Conservation (phyloP, 352 stramenopile genomes). For the Phytophthora europaea region DNA sequence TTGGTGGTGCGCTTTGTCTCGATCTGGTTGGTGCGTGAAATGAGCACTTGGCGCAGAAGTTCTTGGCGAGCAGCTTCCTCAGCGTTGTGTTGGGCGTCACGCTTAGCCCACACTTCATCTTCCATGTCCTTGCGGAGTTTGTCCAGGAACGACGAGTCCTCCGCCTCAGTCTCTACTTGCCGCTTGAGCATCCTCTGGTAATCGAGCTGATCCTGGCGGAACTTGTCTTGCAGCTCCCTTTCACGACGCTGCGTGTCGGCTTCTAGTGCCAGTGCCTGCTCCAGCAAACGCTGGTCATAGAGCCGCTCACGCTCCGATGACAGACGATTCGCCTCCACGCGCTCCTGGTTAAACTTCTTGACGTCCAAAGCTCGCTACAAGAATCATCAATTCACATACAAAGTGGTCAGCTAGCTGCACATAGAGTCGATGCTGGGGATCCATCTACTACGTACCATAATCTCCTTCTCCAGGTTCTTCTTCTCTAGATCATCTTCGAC, state of each 20-base stretch:
- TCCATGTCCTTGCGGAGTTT: conserved; percentile 88
- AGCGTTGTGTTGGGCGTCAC: conserved; percentile 73
- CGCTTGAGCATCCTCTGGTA: conserved; percentile 79
- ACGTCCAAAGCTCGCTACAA: conserved; percentile 70
- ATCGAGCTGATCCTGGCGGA: conserved; percentile 77
- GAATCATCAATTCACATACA: neutral
- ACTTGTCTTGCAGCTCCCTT: conserved; percentile 68
- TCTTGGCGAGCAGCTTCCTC: conserved; percentile 81
- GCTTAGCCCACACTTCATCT: conserved; percentile 79
- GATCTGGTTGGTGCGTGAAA: conserved; percentile 65
- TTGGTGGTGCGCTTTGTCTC: conserved; percentile 55
- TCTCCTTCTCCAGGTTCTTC: conserved; percentile 62
- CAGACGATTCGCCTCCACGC: conserved; percentile 55
- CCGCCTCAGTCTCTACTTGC: conserved; percentile 80
- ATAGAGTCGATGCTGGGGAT: neutral
- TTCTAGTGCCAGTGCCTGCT: conserved; percentile 69
- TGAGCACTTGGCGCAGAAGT: conserved; percentile 74
- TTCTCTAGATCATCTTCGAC: conserved; percentile 74
- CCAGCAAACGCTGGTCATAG: conserved; percentile 71
- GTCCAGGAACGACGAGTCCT: conserved; percentile 74
- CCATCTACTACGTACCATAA: conserved; percentile 36
- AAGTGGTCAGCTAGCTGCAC: neutral
- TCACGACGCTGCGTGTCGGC: conserved; percentile 67
- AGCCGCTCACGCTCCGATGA: conserved; percentile 66
- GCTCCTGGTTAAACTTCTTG: conserved; percentile 80